Conservation (phyloP, 78 protist genomes). For the Dictyostelium capitatum region DNA sequence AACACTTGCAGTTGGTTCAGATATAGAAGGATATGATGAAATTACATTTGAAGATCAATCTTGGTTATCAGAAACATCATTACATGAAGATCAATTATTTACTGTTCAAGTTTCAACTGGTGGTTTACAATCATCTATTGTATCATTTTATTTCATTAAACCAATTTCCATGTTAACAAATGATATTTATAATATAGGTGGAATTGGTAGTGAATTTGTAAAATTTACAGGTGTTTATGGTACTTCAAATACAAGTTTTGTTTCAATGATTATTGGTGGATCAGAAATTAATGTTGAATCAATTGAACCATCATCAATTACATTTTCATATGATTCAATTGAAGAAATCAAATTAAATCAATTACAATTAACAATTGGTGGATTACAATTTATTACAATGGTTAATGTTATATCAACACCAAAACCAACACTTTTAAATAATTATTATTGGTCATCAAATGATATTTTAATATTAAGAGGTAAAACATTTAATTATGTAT, state of each 20-base stretch:
- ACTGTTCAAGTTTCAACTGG: slow-evolving; percentile 11
- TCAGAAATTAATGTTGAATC: not conserved
- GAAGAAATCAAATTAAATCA: too few relatives aligned
- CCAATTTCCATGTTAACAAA: not conserved
- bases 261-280: not conserved
- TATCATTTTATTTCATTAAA: not conserved
- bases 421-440: not conserved
- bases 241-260: not conserved
- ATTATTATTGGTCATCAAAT: not conserved
- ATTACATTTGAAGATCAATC: not conserved
- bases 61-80: not conserved
- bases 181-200: not conserved
- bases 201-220: not conserved
- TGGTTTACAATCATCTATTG: not conserved
- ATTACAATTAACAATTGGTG: not conserved
- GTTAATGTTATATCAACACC: not conserved
- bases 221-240: not conserved
- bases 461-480: not conserved
- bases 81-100: not conserved
- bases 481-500: not conserved
- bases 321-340: not conserved
- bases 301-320: not conserved
- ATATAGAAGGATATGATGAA: not conserved
- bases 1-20: not conserved
- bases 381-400: not conserved